Base-by-base conservation (phyloP, 169 alveolate genomes). In the Plasmodium gonderi region DNA sequence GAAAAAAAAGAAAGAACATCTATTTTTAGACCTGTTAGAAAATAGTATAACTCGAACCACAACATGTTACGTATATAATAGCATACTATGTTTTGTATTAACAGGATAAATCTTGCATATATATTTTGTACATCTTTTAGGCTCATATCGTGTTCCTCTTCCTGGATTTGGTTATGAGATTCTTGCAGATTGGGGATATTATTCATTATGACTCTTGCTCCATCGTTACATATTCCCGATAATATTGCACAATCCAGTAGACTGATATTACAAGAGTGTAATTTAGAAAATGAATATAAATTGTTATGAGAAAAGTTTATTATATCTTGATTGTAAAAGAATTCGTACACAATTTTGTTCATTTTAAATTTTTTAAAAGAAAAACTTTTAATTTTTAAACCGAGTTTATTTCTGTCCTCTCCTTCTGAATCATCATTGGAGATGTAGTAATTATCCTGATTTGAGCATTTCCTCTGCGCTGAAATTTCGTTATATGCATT, bases 281-380 rank as follows among this genome's bases (percentile, higher is more conserved):
- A 29, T 9, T 76, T 68, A 11, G 29, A 6, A 79, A 90, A 90
- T 23, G 23, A 31, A 47, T 78, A 12, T 1, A 54, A 17, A 78
- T 90, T 90, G 17, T 78, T 49, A 17, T 45, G 65, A 2, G 64
- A 44, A 67, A 90, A 33, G n/a, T 20, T 4, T 60, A 90, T 90
- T 47, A 90, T 69, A 90, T 90, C 91, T n/a, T 64, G 42, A 54
- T 79, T 90, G 78, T 90, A 90, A 65, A 90, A 90, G 74, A 90
- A 90, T 69, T 90, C 94, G 74, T 79, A 90, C 44, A 90, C 54
- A 31, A 90, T 78, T 78, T 78, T 90, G 51, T 90, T 90, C 94
- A 90, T 78, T 77, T 40, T 44, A 11, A 90, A 90, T 12, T 78
- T 64, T 14, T 90, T 90, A 42, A 54, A 44, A 45, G 60, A 0